These are phyloP conservation scores for Zygosaccharomyces pseudobailii DNA, from an alignment of 1,139 yeast genomes.

Conservation along the genomic window DNA sequence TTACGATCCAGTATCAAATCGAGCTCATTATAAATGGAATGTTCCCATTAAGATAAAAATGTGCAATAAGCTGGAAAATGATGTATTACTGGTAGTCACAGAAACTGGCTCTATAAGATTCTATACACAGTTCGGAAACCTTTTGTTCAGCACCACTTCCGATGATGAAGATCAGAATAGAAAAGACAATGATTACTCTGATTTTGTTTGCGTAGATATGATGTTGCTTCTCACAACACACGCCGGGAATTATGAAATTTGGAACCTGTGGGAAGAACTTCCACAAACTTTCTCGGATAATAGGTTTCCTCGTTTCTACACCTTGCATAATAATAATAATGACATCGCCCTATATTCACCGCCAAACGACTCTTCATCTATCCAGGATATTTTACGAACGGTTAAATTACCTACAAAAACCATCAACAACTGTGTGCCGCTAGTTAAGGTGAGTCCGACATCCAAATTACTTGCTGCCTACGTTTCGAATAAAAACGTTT, in stretches of 20 bases:
- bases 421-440: conserved; percentile 27
- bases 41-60: conserved; percentile 15
- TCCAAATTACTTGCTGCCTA: conserved; percentile 26
- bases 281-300: conserved; percentile 20
- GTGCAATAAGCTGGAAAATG: conserved; percentile 19
- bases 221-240: conserved; percentile 19
- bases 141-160: conserved; percentile 21
- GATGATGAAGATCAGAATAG: conserved; percentile 15
- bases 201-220: conserved; percentile 23
- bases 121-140: conserved; percentile 28
- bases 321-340: conserved; percentile 23
- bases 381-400: conserved; percentile 21
- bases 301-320: conserved; percentile 20
- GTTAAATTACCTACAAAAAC: conserved; percentile 31
- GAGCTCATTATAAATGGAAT: conserved; percentile 11
- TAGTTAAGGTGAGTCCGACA: conserved; percentile 23
- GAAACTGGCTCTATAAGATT: conserved; percentile 22
- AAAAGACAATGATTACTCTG: conserved; percentile 18
- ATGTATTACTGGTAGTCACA: conserved; percentile 20
- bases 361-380: conserved; percentile 19
- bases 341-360: conserved; percentile 30
- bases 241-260: conserved; percentile 25
- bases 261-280: conserved; percentile 30
- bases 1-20: conserved; percentile 16
- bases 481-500: conserved; percentile 29